A percentile compares a stretch with the other conserved stretches of the same genome.
Evolutionary conservation across 2,329 filamentous ascomycete genomes (phyloP).

Genomic region (Claviceps sp.): DNA sequence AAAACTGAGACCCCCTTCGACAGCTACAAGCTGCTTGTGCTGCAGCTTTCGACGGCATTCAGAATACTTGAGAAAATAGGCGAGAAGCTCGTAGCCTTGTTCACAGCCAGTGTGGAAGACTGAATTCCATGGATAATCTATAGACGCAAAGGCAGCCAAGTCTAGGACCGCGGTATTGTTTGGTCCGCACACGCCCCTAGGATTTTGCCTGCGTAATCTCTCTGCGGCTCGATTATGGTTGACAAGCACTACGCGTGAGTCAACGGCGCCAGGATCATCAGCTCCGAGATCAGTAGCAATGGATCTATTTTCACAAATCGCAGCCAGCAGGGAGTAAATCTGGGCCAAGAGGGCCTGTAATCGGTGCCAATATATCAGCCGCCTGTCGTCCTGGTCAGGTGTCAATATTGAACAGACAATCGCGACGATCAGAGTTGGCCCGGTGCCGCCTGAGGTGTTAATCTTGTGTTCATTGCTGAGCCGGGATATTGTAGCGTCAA

Average conservation of each 20-base stretch:
- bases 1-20: constrained; percentile 40
- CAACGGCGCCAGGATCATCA: constrained; percentile 53
- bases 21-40: constrained; percentile 35
- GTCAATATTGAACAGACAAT: constrained; percentile 50
- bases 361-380: constrained; percentile 44
- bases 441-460: constrained; percentile 18
- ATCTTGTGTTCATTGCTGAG: constrained; percentile 23
- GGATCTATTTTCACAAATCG: constrained; percentile 51
- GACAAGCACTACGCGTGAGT: constrained; percentile 61
- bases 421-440: constrained; percentile 35
- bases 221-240: constrained; percentile 35
- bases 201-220: constrained; percentile 19
- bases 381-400: constrained; percentile 25
- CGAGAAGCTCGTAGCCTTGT: constrained; percentile 44
- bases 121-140: constrained; percentile 45
- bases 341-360: constrained; percentile 63
- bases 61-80: constrained; percentile 31
- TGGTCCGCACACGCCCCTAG: constrained; percentile 23
- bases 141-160: constrained; percentile 37
- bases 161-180: constrained; percentile 36
- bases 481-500: constrained; percentile 39
- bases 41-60: constrained; percentile 33
- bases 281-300: constrained; percentile 43
- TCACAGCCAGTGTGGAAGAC: constrained; percentile 57
- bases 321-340: constrained; percentile 65